Evolutionary conservation across 495 filamentous ascomycete species (phyloP).

Genomic region (Immersiella caudata): DNA sequence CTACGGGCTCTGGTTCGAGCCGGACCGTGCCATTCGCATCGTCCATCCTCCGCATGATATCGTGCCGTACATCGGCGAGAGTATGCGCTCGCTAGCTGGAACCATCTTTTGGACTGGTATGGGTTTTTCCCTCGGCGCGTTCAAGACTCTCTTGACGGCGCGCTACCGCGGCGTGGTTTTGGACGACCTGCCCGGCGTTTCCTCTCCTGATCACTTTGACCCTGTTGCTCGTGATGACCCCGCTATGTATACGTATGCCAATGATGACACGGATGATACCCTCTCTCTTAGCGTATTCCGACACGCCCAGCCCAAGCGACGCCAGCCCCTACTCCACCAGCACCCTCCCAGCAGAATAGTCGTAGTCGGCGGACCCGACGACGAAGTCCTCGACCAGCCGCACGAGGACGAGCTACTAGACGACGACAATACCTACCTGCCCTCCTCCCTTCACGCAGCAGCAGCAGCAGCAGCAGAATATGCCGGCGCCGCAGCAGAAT

Average conservation of each 20-base stretch:
- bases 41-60: conserved; percentile 21
- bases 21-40: conserved; percentile 20
- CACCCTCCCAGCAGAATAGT: not conserved
- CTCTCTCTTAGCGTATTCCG: conserved; percentile 2
- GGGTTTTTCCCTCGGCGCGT: conserved; percentile 11
- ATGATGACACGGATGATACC: conserved; percentile 6
- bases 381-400: not conserved
- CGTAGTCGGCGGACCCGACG: conserved; percentile 7
- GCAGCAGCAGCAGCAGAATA: too few relatives aligned
- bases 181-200: not conserved
- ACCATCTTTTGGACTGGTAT: conserved; percentile 22
- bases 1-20: conserved; percentile 27
- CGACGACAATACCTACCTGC: conserved; percentile 6
- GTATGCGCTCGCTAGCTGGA: conserved; percentile 19
- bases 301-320: conserved; percentile 7
- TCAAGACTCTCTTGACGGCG: conserved; percentile 12
- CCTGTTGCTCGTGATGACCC: not conserved
- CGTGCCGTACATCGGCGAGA: conserved; percentile 21
- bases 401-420: not conserved
- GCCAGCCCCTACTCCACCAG: not conserved
- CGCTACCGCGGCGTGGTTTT: conserved; percentile 8
- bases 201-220: not conserved
- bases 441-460: too few relatives aligned
- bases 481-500: too few relatives aligned
- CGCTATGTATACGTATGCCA: not conserved